Base-by-base conservation (phyloP, 768 basidiomycete genomes). In the Tubosaeta sp. region DNA sequence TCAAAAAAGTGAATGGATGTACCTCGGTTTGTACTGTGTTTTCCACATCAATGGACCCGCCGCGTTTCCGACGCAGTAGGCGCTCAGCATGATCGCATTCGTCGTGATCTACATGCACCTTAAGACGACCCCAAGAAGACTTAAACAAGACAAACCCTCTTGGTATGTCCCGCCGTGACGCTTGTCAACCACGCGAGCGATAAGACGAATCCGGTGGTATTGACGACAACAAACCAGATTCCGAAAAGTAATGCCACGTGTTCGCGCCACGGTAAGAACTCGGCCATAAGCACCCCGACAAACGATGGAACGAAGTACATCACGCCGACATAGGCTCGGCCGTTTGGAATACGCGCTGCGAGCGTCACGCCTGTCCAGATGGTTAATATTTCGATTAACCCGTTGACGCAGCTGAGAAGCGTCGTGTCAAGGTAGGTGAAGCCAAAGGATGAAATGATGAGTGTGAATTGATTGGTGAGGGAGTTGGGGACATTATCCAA, bases 1-100 rank as follows among this genome's bases (percentile, higher is more conserved):
- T 31, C 29, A 55, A 42, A 4, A 17, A 47, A 14, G 12, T 31
- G 9, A 11, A 19, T 4, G 12, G 11, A 46, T 69, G 19, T 50
- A 84, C 84, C 85, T 76, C 6, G 86, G 87, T 54, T 76, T 78
- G 61, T 85, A 88, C 64, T 79, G 71, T 0, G 72, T 72, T 61
- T 83, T 79, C 87, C 87, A 90, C 84, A 90, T 86, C 60, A 87
- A 85, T 0, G 87, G 86, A n/a, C 81, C 82, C 0, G 78, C 79
- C 2, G 85, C 72, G 52, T 90, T 88, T 9, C 81, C 80, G 19
- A 83, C 55, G 57, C 82, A 82, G 61, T 89, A 91, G 1, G 85
- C 84, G 39, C 77, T 78, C 11, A 91, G 74, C 76, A 89, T 78
- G 56, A 91, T 81, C 0, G 88, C 85, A 60, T 90, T 89, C 0